Evolutionary conservation across 768 basidiomycete genomes (phyloP), one percentile per base, ranked within the genome.

Genomic region (Macrolepiota dolichaula): DNA sequence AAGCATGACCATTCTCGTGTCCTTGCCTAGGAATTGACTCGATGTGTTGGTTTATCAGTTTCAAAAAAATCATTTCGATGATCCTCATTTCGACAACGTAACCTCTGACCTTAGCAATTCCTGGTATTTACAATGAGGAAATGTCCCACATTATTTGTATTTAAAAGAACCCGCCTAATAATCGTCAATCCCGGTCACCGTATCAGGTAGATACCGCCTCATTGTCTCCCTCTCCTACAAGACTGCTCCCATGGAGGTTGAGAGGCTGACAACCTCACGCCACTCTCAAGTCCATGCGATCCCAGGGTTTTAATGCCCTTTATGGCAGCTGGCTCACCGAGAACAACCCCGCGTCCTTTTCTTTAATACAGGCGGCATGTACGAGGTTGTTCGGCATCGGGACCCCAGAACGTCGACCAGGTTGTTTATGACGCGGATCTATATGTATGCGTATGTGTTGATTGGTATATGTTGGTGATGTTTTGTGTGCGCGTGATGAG

Each of bases 311-410:
- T 62, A 98, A 98, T 74, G 84, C 84, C 64, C 86, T 98, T 53
- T 98, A 98, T 74, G 97, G 97, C 22, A 86, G 94, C 57, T 99
- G 97, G 97, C 86, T 99, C 61, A 94, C 98, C 77, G 97, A 99
- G 68, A 96, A 96, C 62, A 91, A 91, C 32, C 97, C 40, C 87
- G 87, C 59, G 97, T 98, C 64, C 85, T 99, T 47, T 84, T 99
- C 57, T 98, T 99, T 71, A 97, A 99, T 77, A 96, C 93, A 6
- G 89, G 92, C 58, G 91, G 89, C 69, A 86, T 86, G 73, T 94
- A 89, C 72, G 74, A 67, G 81, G 82, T 47, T 79, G 77, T 65
- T 81, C 79, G 1, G 81, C 81, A 62, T 84, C 80, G 29, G 75
- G 74, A 15, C 82, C 82, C 83, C 81, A 84, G 9, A 81, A 62